Base-by-base conservation (phyloP, 2,329 filamentous ascomycete species). In the Myriosclerotinia scirpicola region DNA sequence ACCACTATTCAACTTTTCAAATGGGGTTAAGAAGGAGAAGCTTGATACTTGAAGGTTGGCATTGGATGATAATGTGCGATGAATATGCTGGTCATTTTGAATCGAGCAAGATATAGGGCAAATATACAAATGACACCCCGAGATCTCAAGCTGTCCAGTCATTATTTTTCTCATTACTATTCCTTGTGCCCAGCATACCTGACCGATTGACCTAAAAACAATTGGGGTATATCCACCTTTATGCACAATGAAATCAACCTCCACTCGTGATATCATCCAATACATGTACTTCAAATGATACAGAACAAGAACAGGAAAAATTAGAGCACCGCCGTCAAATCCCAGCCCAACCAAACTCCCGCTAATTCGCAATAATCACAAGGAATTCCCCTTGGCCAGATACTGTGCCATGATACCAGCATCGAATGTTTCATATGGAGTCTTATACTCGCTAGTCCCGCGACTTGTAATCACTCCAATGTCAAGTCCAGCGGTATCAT, bases 171-270 rank as follows among this genome's bases (percentile, higher is more conserved):
- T 38, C 58, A 61, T 61, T 50, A 61, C 34, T 50, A 50, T 50
- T 60, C 22, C 58, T 17, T 50, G 58, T 50, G 14, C 14, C 14
- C 8, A 20, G 1, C 34, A 40, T 61, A 20, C 22, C 26, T 38
- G 15, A 61, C 20, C 34, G 8, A 20, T 20, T 40, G 34, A 50
- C 58, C 58, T 50, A 22, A 22, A 40, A 61, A 54, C 48, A 58
- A 59, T 14, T 54, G 50, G 62, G 62, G 62, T 65, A 65, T 65
- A 65, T 59, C 62, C 62, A 58, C 62, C 34, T 48, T 26, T 50
- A 38, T 59, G 44, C 44, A 40, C 62, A 50, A 58, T 15, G 6
- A 58, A 48, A n/a, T 20, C n/a, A 36, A 58, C n/a, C 26, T 56
- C 52, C 40, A 14, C 22, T 48, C 53, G 40, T 56, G n/a, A 54